Evolutionary conservation across 1,284 basidiomycete species (phyloP).

Genomic region (Trametes hirsuta): DNA sequence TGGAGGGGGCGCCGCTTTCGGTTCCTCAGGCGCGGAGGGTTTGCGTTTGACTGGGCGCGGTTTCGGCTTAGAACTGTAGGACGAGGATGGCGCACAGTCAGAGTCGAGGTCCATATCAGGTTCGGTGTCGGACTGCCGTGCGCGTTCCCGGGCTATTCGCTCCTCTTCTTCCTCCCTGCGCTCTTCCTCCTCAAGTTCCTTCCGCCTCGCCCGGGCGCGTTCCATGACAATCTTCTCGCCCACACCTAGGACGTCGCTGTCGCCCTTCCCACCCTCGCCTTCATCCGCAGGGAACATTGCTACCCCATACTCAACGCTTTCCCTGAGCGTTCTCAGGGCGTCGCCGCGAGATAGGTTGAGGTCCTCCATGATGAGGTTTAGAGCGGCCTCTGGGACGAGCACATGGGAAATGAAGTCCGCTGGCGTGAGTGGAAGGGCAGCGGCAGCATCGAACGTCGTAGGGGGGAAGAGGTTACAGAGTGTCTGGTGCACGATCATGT

Average conservation of each 20-base stretch:
- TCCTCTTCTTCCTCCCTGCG: constrained; percentile 27
- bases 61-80: constrained; percentile 7
- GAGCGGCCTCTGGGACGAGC: constrained; percentile 74
- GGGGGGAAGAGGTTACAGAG: constrained; percentile 76
- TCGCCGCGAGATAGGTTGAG: constrained; percentile 46
- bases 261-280: constrained; percentile 25
- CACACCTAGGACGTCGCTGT: constrained; percentile 28
- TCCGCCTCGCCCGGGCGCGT: constrained; percentile 60
- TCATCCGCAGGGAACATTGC: constrained; percentile 71
- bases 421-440: constrained; percentile 63
- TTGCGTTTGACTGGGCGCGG: constrained; percentile 12
- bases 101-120: constrained; percentile 5
- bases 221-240: constrained; percentile 61
- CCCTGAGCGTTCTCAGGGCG: constrained; percentile 63
- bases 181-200: constrained; percentile 64
- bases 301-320: constrained; percentile 76
- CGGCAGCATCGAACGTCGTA: constrained; percentile 50
- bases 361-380: constrained; percentile 75
- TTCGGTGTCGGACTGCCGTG: neutral
- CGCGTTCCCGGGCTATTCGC: neutral
- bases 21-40: constrained; percentile 6
- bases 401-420: constrained; percentile 74
- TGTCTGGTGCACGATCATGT: constrained; percentile 75
- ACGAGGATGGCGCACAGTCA: constrained; percentile 3
- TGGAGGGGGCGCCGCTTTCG: neutral